phyloP scores from a whole-genome alignment of 129 eudicot species.

The Calendula officinalis region DNA sequence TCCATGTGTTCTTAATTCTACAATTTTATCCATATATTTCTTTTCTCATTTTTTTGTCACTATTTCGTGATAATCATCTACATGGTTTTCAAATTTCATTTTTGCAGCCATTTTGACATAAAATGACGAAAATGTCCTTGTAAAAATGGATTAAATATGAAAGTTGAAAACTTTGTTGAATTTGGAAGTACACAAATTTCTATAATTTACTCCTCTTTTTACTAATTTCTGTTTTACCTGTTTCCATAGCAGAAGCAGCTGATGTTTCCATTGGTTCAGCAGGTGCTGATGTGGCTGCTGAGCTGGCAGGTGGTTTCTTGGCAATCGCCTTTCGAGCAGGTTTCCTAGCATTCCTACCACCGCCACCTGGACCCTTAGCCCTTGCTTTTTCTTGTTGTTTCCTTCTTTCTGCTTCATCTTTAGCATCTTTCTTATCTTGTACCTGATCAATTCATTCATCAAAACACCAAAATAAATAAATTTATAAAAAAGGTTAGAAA shows the following conservation, averaged over 20 bases:
- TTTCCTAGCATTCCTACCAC: slow-evolving; percentile 11
- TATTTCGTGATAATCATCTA: no score
- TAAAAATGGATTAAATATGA: no score
- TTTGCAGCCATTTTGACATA: no score
- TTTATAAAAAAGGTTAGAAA: neutral
- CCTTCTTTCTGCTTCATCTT: slow-evolving; percentile 39
- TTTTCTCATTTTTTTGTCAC: no score
- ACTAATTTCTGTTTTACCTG: slow-evolving; percentile 40
- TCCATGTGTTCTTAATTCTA: no score
- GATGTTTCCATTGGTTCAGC: slow-evolving; percentile 46
- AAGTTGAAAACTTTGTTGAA: no score
- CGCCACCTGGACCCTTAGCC: slow-evolving; percentile 18
- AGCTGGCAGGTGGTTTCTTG: slow-evolving; percentile 35
- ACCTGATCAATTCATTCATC: slow-evolving; percentile 35
- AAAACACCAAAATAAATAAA: neutral
- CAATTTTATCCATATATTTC: no score
- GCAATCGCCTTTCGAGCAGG: slow-evolving; percentile 28
- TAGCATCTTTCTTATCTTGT: slow-evolving; percentile 52
- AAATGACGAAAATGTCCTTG: no score
- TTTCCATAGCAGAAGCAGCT: slow-evolving; percentile 28
- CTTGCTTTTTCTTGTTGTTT: slow-evolving; percentile 19
- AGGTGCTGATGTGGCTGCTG: slow-evolving; percentile 26
- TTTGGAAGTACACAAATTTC: no score
- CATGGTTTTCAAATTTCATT: no score
- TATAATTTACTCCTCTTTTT: no score